phyloP scores from a whole-genome alignment of 441 rosid species.

The Flueggea neowawraea region DNA sequence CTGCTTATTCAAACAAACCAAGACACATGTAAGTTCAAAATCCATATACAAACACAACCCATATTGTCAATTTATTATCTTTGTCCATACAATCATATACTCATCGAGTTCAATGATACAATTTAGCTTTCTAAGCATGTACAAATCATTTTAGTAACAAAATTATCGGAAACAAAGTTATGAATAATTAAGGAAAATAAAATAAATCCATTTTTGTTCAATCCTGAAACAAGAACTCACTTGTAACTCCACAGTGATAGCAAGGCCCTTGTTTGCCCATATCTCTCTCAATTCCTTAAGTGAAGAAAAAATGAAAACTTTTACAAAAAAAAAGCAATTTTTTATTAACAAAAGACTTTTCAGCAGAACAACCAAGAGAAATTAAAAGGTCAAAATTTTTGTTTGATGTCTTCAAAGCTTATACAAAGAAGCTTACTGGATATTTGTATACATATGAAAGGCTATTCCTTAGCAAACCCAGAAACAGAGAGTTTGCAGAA shows the following conservation, averaged over 20 bases:
- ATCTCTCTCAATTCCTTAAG: conserved; percentile 24
- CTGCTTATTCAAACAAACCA: conserved; percentile 12
- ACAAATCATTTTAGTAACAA: conserved; percentile 8
- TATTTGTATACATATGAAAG: conserved; percentile 12
- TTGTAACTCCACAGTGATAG: conserved; percentile 99
- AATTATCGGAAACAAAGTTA: background rate
- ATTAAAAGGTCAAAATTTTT: conserved; percentile 3
- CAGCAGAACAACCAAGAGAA: background rate
- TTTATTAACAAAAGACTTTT: conserved; percentile 16
- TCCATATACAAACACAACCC: conserved; percentile 20
- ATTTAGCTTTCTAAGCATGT: conserved; percentile 17
- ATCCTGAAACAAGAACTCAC: conserved; percentile 80
- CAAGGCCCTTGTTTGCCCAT: conserved; percentile 99
- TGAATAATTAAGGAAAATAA: too few species aligned
- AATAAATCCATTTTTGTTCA: background rate
- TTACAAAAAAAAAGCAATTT: conserved; percentile 16
- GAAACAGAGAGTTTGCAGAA: conserved; percentile 35
- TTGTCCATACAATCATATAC: conserved; percentile 24
- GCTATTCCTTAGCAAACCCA: conserved; percentile 38
- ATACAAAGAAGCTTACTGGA: conserved; percentile 23
- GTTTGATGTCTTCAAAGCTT: conserved; percentile 29
- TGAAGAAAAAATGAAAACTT: conserved; percentile 26
- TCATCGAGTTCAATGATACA: conserved; percentile 16
- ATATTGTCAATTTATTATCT: conserved; percentile 19
- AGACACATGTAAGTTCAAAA: conserved; percentile 17